Percentiles rank a stretch among this genome's conserved stretches.
phyloP scores from a whole-genome alignment of 129 eudicot species.

The Helianthus annuus region DNA sequence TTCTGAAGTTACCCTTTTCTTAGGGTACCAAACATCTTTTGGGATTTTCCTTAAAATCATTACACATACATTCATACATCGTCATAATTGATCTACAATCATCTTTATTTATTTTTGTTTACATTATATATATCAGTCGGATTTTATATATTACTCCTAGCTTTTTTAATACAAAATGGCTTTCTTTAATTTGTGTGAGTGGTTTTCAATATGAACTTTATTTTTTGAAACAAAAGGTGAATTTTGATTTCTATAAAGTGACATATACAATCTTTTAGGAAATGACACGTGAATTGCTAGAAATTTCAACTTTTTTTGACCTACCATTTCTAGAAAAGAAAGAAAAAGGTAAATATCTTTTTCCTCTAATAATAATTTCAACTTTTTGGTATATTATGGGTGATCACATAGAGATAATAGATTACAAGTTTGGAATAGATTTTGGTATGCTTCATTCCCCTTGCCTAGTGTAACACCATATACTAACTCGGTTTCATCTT shows the following conservation, averaged over 20 bases:
- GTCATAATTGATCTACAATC: constrained; percentile 6
- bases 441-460: no score
- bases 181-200: not conserved
- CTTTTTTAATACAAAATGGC: not conserved
- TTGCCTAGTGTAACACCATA: no score
- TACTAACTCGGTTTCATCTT: no score
- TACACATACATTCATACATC: constrained; percentile 26
- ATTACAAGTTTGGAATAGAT: no score
- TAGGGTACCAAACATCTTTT: constrained; percentile 32
- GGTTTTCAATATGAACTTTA: no score
- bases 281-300: constrained; percentile 21
- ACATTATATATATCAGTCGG: no score
- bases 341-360: not conserved
- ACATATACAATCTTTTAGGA: not conserved
- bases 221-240: not conserved
- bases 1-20: constrained; percentile 34
- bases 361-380: not conserved
- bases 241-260: constrained; percentile 1
- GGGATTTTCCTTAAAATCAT: constrained; percentile 22
- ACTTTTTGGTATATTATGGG: no score
- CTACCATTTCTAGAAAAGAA: constrained; percentile 2
- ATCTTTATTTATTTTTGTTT: no score
- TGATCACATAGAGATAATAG: no score
- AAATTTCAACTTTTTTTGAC: constrained; percentile 14
- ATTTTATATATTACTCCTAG: not conserved